Evolutionary conservation across 768 basidiomycete species (phyloP).

Genomic region (Boletus vermiculosoides): DNA sequence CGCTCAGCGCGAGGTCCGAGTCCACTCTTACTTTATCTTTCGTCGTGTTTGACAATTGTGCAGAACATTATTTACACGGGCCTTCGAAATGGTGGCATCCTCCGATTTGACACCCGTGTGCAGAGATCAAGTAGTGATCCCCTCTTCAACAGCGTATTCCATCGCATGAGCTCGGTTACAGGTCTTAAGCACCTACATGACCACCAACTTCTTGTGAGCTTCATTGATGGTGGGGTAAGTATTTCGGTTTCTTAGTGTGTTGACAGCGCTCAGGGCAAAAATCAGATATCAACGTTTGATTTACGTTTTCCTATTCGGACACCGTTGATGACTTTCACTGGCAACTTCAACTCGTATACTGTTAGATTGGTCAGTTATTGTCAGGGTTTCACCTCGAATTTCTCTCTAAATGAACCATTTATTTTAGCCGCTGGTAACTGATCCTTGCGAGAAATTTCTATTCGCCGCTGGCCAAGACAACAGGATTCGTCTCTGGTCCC

Average conservation of each 20-base stretch:
- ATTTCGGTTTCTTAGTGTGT: not conserved
- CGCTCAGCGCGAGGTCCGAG: slow-evolving; percentile 48
- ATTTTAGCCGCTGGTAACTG: slow-evolving; percentile 58
- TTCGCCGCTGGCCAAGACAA: slow-evolving; percentile 70
- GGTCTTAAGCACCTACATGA: slow-evolving; percentile 51
- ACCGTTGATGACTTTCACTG: slow-evolving; percentile 49
- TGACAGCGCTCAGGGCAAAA: not conserved
- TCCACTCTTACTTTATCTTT: not conserved
- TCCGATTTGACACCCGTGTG: slow-evolving; percentile 56
- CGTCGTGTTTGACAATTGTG: not conserved
- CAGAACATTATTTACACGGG: slow-evolving; percentile 57
- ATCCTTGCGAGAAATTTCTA: slow-evolving; percentile 55
- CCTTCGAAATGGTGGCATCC: slow-evolving; percentile 56
- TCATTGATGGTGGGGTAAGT: slow-evolving; percentile 60
- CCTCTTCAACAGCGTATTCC: slow-evolving; percentile 39
- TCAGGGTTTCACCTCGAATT: not conserved
- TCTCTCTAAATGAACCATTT: slow-evolving; percentile 3
- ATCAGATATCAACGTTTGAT: slow-evolving; percentile 61
- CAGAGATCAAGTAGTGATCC: slow-evolving; percentile 35
- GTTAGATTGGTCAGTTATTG: slow-evolving; percentile 46
- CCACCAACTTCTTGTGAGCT: slow-evolving; percentile 53
- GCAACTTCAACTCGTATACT: slow-evolving; percentile 58
- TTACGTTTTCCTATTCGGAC: slow-evolving; percentile 49
- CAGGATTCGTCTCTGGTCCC: slow-evolving; percentile 66
- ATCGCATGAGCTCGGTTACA: slow-evolving; percentile 46